Conservation (phyloP, 2,329 filamentous ascomycete genomes). For the Penicillium expansum region DNA sequence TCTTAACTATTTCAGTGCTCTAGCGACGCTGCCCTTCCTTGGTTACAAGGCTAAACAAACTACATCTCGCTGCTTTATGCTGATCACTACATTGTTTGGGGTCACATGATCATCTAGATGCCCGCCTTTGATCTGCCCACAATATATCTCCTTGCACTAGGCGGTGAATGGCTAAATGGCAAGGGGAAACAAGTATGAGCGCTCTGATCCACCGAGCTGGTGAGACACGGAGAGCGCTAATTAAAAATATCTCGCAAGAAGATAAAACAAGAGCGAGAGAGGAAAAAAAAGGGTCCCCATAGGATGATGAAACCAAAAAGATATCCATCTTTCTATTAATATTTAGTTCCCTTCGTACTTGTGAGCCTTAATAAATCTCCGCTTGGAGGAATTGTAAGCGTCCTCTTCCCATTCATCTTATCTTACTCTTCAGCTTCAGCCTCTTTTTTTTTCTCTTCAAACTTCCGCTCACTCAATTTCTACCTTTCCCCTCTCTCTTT, state of each 20-base stretch:
- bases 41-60: not conserved
- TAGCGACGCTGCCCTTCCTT: not conserved
- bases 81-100: not conserved
- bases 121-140: conserved; percentile 7
- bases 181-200: conserved; percentile 1
- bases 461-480: conserved; percentile 9
- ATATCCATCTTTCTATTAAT: conserved; percentile 2
- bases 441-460: conserved; percentile 5
- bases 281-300: conserved; percentile 2
- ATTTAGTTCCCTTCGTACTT: not conserved
- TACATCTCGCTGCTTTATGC: not conserved
- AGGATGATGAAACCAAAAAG: conserved; percentile 10
- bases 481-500: not conserved
- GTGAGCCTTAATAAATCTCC: conserved; percentile 22
- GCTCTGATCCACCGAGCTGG: conserved; percentile 7
- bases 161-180: conserved; percentile 3
- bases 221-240: conserved; percentile 21
- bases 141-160: not conserved
- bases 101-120: conserved; percentile 4
- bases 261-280: not conserved
- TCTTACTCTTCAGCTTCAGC: conserved; percentile 14
- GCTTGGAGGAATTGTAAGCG: conserved; percentile 12
- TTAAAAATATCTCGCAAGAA: conserved; percentile 19
- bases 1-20: not conserved
- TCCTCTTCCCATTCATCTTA: conserved; percentile 18